Base-by-base conservation (phyloP, 192 early-diverging fungal genomes). In the Backusella circina region DNA sequence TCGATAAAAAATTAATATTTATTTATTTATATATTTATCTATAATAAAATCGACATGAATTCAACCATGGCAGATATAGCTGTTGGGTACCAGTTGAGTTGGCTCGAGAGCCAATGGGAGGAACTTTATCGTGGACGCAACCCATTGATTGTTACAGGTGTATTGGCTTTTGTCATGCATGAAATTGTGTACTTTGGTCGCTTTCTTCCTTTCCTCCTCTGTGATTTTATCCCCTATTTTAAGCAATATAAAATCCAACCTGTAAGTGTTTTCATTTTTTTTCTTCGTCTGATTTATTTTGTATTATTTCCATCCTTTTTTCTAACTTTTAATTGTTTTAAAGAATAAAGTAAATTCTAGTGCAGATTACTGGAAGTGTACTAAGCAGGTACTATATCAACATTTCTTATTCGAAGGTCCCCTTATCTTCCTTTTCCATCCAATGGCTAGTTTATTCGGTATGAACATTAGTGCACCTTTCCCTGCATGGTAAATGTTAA, bases 121-220 rank as follows among this genome's bases (percentile, higher is more conserved):
- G 78, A 85, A 36, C 2, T 91, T 65, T 94, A 91, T 57, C 89
- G 88, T 30, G 91, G 87, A 30, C 90, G 88, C 71, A 91, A 93
- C 78, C 90, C 92, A 73, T 79, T 88, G 64, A 54, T 95, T 50
- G 90, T 90, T 35, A 91, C 93, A 12, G 89, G 93, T 28, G 68
- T 92, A 15, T 81, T 95, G 44, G 84, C 93, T 39, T 96, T 98
- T 80, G 33, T 89, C 33, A 90, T 94, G 87, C 95, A 98, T 87
- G 94, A 98, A 83, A 64, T 93, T 44, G 94, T 96, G 71, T 97
- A 95, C 84, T 97, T 95, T 86, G 92, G 90, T n/a, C 91, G 95
- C 28, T 96, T 91, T 82, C 31, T 96, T n/a, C 96, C 96, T 30
- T 98, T 93, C 80, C 80, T 89, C 37, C 80, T 93, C 65, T 91